Percentiles rank a stretch among this genome's conserved stretches.
Conservation (phyloP, 495 filamentous ascomycete species). For the Aspergillus asperescens region DNA sequence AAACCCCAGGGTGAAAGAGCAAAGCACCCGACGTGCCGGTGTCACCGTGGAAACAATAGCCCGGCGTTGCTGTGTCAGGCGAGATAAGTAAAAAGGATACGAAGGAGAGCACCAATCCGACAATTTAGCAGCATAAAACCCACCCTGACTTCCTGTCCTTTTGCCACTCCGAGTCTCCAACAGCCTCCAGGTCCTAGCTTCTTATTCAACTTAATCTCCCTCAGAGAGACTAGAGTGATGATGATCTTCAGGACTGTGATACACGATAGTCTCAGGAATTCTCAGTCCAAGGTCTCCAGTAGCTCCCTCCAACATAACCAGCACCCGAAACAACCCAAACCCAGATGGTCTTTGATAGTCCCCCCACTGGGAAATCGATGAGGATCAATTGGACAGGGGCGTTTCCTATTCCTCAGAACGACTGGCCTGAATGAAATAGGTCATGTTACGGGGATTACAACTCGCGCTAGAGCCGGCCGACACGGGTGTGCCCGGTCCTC, state of each 20-base stretch:
- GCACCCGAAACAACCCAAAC: background rate
- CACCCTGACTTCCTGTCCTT: slow-evolving; percentile 1
- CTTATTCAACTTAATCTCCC: background rate
- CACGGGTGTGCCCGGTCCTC: background rate
- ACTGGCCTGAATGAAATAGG: background rate
- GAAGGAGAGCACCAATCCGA: background rate
- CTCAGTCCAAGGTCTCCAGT: background rate
- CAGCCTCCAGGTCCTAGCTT: too few species aligned
- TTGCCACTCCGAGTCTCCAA: slow-evolving; percentile 1
- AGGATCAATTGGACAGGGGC: background rate
- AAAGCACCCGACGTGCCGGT: background rate
- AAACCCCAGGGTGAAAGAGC: background rate
- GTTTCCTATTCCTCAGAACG: background rate
- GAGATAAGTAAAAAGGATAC: background rate
- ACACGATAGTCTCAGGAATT: background rate
- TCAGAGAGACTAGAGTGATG: background rate
- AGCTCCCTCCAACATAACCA: background rate
- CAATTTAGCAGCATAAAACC: background rate
- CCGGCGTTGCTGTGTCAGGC: background rate
- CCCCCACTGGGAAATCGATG: background rate
- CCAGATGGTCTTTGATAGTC: background rate
- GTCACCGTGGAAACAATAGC: background rate
- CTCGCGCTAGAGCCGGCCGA: background rate
- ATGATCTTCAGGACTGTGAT: background rate
- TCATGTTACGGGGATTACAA: background rate